Evolutionary conservation across 129 eudicot genomes (phyloP), one percentile per base, ranked within the genome.

Genomic region (Heracleum sosnowskyi): DNA sequence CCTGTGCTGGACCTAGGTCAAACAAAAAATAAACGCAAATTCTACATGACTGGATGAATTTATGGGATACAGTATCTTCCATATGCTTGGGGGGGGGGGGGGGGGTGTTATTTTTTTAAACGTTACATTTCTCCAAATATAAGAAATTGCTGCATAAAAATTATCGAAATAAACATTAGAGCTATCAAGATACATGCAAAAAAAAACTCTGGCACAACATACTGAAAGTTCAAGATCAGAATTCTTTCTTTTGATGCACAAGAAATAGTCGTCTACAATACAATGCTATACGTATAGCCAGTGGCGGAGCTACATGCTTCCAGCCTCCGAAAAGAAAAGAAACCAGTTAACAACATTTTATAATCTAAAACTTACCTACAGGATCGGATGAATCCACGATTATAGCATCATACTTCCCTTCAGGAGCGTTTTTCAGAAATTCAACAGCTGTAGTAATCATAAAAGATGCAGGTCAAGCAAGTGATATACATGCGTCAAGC

Each of bases 311-410:
- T n/a, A n/a, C 35, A 66, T 71, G 75, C 79, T 57, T 20, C 49
- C 47, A 46, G 47, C 20, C 45, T 47, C 47, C 33, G 17, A 35
- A 68, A 31, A 60, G 33, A 60, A 49, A 62, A 44, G 11, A 62
- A 35, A 45, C 33, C 3, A 29, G 42, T 11, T 62, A 22, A 83
- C 47, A 74, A 5, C 33, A 78, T 57, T 33, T 22, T 68, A 24
- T 53, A 24, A 37, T 40, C 2, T 24, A 68, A 31, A 57, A 82
- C 94, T 55, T 91, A 95, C 98, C 98, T 47, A 91, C 92, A 71
- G 98, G 98, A 73, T 95, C 98, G 6, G 98, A 95, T 28, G 98
- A 91, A 86, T 95, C 98, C 31, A 95, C 96, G 68, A 95, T 91
- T 31, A 95, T 80, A 0, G 90, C 96, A 84, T 95, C 98, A 78